Conservation (phyloP, 768 basidiomycete genomes). For the Paxillus rubicundulus region DNA sequence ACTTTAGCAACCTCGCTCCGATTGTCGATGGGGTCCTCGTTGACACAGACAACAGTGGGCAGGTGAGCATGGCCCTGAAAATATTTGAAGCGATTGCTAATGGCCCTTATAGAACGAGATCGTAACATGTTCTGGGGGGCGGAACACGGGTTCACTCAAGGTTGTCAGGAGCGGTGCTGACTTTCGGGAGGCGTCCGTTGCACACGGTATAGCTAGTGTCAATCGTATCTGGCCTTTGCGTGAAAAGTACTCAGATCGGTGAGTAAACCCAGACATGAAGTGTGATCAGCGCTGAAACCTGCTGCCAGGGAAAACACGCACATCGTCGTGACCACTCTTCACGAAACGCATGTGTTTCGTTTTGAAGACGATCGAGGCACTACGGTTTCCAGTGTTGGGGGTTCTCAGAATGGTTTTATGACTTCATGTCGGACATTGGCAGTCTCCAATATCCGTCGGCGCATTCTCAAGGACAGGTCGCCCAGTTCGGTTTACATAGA, state of each 20-base stretch:
- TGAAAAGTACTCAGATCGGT: slow-evolving; percentile 47
- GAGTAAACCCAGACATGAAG: slow-evolving; percentile 22
- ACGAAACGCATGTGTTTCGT: slow-evolving; percentile 52
- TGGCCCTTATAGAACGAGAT: slow-evolving; percentile 57
- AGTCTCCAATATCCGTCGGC: slow-evolving; percentile 52
- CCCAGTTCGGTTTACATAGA: slow-evolving; percentile 35
- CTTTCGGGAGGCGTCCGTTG: slow-evolving; percentile 58
- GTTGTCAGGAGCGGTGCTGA: slow-evolving; percentile 81
- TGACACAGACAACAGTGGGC: slow-evolving; percentile 67
- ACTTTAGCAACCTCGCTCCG: slow-evolving; percentile 76
- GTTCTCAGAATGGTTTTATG: slow-evolving; percentile 50
- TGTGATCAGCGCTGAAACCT: background rate
- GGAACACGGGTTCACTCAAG: slow-evolving; percentile 72
- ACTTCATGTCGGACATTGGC: slow-evolving; percentile 57
- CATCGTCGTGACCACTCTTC: slow-evolving; percentile 58
- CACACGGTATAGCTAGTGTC: slow-evolving; percentile 58
- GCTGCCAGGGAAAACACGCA: slow-evolving; percentile 49
- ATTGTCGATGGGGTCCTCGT: slow-evolving; percentile 78
- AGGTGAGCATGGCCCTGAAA: slow-evolving; percentile 41
- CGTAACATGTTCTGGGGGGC: slow-evolving; percentile 82
- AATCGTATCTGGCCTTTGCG: slow-evolving; percentile 63
- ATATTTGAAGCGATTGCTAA: background rate
- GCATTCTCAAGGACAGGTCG: slow-evolving; percentile 13
- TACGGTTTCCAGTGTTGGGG: slow-evolving; percentile 21
- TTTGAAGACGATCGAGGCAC: slow-evolving; percentile 35